Base-by-base conservation (phyloP, 768 basidiomycete species). In the Pleurotus salmoneostramineus region DNA sequence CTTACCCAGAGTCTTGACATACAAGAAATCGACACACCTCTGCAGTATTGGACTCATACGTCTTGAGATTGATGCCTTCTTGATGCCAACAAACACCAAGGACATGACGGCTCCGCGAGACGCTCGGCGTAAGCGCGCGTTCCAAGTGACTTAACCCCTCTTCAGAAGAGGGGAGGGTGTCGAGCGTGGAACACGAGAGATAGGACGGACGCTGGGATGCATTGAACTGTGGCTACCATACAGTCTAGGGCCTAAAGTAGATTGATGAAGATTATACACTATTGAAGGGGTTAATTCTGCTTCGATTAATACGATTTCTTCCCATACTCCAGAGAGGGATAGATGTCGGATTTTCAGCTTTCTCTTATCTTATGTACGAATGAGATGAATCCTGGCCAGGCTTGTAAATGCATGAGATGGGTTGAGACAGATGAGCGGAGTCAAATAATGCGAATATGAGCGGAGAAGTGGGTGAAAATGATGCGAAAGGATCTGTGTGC, bases 261-360 rank as follows among this genome's bases (percentile, higher is more conserved):
- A 49, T 49, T 49, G 48, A 49, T 12, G 48, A 31, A 34, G 48
- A 31, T 49, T 49, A 49, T 49, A 49, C 48, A 32, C 48, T 49
- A 49, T 15, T 40, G 37, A n/a, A 10, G 37, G 37, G 27, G 7
- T 45, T 11, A 31, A 34, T 12, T 49, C 15, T 49, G 12, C 33
- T 21, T 32, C 48, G 5, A 49, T 49, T 49, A 49, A 49, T 49
- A 31, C 48, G 33, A 14, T 47, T 4, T 17, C 10, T 11, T 49
- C 33, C 33, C 21, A 49, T 17, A 27, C 10, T 7, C 33, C 27
- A 31, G 48, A 6, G 27, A 32, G 48, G 15, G 11, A 31, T 32
- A 15, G 27, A 31, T 34, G 21, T 49, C 48, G 21, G 17, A 49
- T 49, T 49, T 10, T 40, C 21, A 49, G 48, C 11, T 49, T 34